Conservation (phyloP, 805 yeast species). For the Zygosaccharomyces pseudorouxii region DNA sequence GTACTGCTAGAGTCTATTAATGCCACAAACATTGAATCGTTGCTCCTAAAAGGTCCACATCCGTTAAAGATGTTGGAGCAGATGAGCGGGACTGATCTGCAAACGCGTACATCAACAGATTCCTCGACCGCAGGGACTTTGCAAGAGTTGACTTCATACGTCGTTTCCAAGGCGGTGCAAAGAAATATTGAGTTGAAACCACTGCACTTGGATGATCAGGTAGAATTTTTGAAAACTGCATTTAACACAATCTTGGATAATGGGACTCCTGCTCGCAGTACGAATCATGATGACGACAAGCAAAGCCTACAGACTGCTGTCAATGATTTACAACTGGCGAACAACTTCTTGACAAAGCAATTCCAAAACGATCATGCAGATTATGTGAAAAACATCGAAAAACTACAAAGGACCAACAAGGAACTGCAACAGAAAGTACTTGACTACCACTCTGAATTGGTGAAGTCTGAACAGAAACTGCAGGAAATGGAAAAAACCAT, state of each 20-base stretch:
- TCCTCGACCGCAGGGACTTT: conserved; percentile 8
- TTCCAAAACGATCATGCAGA: conserved; percentile 61
- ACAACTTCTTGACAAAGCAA: conserved; percentile 61
- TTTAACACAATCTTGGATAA: conserved; percentile 24
- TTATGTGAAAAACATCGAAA: conserved; percentile 49
- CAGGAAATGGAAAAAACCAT: conserved; percentile 37
- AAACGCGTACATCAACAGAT: not conserved
- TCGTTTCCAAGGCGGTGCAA: conserved; percentile 29
- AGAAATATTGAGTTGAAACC: conserved; percentile 30
- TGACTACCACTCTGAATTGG: conserved; percentile 37
- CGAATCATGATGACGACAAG: conserved; percentile 8
- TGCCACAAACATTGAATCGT: conserved; percentile 19
- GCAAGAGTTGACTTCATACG: conserved; percentile 31
- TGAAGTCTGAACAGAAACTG: conserved; percentile 36
- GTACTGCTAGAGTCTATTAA: conserved; percentile 18
- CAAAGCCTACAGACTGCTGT: conserved; percentile 50
- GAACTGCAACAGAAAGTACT: conserved; percentile 49
- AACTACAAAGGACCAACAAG: conserved; percentile 47
- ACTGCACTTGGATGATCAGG: conserved; percentile 19
- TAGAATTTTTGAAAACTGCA: conserved; percentile 29
- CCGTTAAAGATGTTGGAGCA: conserved; percentile 1
- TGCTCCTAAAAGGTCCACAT: not conserved
- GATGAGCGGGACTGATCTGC: conserved; percentile 7
- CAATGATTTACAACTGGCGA: conserved; percentile 66
- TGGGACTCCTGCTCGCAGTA: not conserved